Percentiles rank a stretch among this genome's conserved stretches.
Conservation (phyloP, 371 early-diverging fungal genomes). For the Mucor sp. region DNA sequence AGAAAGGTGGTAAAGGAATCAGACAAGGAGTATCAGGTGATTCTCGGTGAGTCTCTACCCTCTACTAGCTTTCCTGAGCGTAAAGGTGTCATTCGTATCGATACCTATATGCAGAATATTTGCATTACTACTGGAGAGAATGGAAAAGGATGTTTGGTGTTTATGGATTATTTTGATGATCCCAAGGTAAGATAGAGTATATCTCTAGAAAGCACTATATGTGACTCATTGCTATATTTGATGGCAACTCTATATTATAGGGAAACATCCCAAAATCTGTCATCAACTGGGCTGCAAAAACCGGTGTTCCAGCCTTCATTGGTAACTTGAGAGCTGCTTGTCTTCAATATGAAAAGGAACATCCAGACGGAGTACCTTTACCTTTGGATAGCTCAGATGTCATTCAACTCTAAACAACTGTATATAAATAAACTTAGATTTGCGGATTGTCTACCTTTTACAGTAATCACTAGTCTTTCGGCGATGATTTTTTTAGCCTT, state of each 20-base stretch:
- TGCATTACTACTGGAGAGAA: constrained; percentile 39
- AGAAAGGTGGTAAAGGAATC: constrained; percentile 20
- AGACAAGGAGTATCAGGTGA: constrained; percentile 34
- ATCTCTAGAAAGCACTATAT: too few species aligned
- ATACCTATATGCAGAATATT: constrained; percentile 49
- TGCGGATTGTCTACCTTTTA: too few species aligned
- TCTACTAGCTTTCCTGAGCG: constrained; percentile 20
- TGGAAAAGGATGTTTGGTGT: constrained; percentile 42
- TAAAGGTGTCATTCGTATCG: constrained; percentile 50
- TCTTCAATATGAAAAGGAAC: constrained; percentile 19
- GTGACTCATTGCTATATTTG: too few species aligned
- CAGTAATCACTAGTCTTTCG: too few species aligned
- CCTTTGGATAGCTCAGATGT: constrained; percentile 1
- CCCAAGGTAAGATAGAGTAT: constrained; percentile 57
- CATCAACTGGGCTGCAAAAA: constrained; percentile 54
- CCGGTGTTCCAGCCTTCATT: constrained; percentile 45
- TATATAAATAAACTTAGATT: background rate
- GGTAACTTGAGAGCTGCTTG: constrained; percentile 31
- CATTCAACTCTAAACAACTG: constrained; percentile 3
- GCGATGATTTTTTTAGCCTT: too few species aligned
- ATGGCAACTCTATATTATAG: too few species aligned
- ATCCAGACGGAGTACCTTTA: constrained; percentile 11
- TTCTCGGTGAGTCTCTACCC: constrained; percentile 47
- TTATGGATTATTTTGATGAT: constrained; percentile 55
- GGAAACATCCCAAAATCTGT: constrained; percentile 48